Conservation (phyloP, 2,329 filamentous ascomycete species). For the Cladosporium velox region DNA sequence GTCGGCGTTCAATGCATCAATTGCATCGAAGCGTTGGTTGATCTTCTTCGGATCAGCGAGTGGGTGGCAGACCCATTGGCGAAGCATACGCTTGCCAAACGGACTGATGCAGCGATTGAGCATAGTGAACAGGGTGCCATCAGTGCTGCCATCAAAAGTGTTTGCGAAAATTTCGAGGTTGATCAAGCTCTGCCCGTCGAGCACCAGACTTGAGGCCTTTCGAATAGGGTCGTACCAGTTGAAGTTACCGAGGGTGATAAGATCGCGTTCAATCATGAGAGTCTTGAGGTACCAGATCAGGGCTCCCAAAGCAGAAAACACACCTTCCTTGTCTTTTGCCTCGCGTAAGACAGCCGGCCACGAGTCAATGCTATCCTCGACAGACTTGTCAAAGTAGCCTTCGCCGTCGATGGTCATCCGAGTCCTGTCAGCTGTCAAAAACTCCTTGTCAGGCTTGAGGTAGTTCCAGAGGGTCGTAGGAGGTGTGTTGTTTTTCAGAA, state of each 20-base stretch:
- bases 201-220: constrained; percentile 82
- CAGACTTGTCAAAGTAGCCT: constrained; percentile 70
- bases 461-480: constrained; percentile 96
- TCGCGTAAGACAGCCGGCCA: constrained; percentile 79
- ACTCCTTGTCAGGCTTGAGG: constrained; percentile 82
- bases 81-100: constrained; percentile 93
- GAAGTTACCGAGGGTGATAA: constrained; percentile 90
- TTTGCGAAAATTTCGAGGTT: constrained; percentile 98
- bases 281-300: constrained; percentile 79
- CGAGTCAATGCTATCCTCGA: constrained; percentile 59
- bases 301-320: constrained; percentile 90
- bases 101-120: constrained; percentile 94
- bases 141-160: constrained; percentile 77
- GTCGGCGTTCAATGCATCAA: constrained; percentile 88
- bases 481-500: constrained; percentile 92
- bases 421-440: constrained; percentile 83
- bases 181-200: constrained; percentile 94
- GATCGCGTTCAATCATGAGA: constrained; percentile 83
- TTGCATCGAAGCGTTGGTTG: constrained; percentile 90
- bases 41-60: constrained; percentile 83
- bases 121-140: constrained; percentile 86
- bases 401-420: constrained; percentile 77
- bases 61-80: constrained; percentile 96
- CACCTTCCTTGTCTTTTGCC: constrained; percentile 72
- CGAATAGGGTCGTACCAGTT: constrained; percentile 89